Base-by-base conservation (phyloP, 805 yeast species). In the Spencermartinsiella europaea region DNA sequence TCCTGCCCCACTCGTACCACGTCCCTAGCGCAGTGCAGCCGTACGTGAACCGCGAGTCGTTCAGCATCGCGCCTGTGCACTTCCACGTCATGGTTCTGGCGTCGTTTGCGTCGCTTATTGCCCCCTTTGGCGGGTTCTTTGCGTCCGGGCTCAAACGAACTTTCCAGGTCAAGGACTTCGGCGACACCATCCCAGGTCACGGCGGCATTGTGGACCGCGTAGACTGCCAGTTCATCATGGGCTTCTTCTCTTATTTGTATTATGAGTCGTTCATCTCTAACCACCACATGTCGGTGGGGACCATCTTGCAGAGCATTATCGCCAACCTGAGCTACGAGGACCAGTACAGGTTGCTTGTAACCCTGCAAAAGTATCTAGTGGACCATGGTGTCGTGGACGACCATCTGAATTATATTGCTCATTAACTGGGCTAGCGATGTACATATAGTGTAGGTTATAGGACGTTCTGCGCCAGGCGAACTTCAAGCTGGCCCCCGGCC, bases 171-270 rank as follows among this genome's bases (percentile, higher is more conserved):
- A 93, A 93, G 69, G 99, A 93, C 68, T 93, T 93, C 61, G 99
- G 98, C 56, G 95, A 91, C 62, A 91, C 98, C 7, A 93, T 93
- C 56, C 99, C 99, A 14, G 99, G 99, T 27, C 99, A 93, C 63
- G 99, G 99, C 53, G 99, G 99, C 56, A 83, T 93, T 55, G 90
- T 97, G 21, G 99, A 93, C 65, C 79, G 99, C 69, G 83, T 93
- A 72, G 99, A 93, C 69, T 93, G 99, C 69, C 98, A 93, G 69
- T 93, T 91, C 63, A 72, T 93, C 57, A 93, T 93, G 98, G 99
- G 99, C 10, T 86, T 95, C 34, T 93, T 93, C 63, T 77, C 93
- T 28, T 90, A 89, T 62, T 73, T 93, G 55, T 93, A 93, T 69
- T 90, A 83, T 67, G 96, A 91, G 66, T 87, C 96, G 2, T 93